Evolutionary conservation across 73 alveolate species (phyloP).

Genomic region (Stentor roeselii): DNA sequence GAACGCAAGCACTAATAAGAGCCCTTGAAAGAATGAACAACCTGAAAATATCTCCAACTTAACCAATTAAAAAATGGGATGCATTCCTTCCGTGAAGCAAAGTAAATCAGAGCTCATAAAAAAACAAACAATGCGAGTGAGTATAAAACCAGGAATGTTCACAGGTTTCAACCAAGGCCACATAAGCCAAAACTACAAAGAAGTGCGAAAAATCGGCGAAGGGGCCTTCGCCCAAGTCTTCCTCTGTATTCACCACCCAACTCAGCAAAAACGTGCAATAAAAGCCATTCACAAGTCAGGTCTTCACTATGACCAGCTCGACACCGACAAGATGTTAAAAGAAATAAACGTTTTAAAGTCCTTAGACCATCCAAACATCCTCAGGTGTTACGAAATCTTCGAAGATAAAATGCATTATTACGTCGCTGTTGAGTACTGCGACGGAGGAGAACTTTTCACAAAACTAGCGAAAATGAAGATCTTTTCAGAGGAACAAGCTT

Average conservation of each 20-base stretch:
- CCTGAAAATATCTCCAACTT: constrained; percentile 32
- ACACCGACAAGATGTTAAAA: neutral
- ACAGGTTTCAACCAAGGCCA: too few relatives aligned
- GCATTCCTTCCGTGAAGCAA: too few relatives aligned
- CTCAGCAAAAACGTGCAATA: too few relatives aligned
- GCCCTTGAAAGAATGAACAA: constrained; percentile 70
- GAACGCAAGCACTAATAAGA: constrained; percentile 67
- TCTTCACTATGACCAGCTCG: too few relatives aligned
- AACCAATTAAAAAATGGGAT: neutral
- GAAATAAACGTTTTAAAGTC: neutral
- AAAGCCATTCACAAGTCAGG: too few relatives aligned
- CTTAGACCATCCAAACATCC: constrained; percentile 69
- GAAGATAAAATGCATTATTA: constrained; percentile 60
- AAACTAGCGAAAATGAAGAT: constrained; percentile 39
- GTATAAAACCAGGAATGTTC: too few relatives aligned
- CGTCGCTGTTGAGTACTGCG: constrained; percentile 49
- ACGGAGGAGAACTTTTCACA: constrained; percentile 67
- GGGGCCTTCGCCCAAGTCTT: too few relatives aligned
- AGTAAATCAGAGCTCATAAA: too few relatives aligned
- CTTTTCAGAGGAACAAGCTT: constrained; percentile 62
- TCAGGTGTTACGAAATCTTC: constrained; percentile 67
- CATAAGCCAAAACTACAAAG: too few relatives aligned
- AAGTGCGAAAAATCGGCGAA: too few relatives aligned
- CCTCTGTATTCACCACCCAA: too few relatives aligned
- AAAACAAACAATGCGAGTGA: too few relatives aligned